These are phyloP conservation scores for Dipteronia dyeriana DNA, from an alignment of 345 rosid genomes.

Conservation along the genomic window DNA sequence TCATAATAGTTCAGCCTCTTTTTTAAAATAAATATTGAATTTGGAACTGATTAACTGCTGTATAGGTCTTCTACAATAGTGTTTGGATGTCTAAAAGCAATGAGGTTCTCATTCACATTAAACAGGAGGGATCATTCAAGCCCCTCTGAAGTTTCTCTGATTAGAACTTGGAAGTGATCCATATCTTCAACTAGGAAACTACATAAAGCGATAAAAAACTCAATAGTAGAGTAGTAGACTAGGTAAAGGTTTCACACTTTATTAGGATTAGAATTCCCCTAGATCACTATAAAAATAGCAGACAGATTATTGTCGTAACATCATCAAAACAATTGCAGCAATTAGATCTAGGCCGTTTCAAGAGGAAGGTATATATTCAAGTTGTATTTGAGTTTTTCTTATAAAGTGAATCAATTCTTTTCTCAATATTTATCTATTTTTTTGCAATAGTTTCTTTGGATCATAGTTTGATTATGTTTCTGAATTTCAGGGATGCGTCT, in stretches of 20 bases:
- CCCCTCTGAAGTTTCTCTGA: neutral
- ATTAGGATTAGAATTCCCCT: neutral
- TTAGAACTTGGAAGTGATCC: neutral
- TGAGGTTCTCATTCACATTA: neutral
- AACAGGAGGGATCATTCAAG: neutral
- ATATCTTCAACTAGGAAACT: neutral
- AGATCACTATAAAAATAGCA: neutral
- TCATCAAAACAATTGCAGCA: neutral
- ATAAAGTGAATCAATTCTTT: neutral
- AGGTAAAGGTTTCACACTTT: neutral
- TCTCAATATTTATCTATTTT: neutral
- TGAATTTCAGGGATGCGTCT: conserved; percentile 68
- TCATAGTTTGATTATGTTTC: conserved; percentile 8
- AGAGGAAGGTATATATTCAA: neutral
- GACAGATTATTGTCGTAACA: neutral
- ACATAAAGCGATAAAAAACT: neutral
- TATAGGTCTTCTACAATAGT: neutral
- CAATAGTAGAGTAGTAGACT: too few relatives aligned
- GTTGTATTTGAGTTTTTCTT: neutral
- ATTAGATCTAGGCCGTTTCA: neutral
- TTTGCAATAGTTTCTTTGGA: neutral
- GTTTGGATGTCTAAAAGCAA: neutral
- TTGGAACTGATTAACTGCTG: neutral
- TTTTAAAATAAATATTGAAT: neutral
- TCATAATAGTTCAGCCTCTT: neutral